phyloP scores from a whole-genome alignment of 441 rosid species.

The Gossypium schwendimanii region DNA sequence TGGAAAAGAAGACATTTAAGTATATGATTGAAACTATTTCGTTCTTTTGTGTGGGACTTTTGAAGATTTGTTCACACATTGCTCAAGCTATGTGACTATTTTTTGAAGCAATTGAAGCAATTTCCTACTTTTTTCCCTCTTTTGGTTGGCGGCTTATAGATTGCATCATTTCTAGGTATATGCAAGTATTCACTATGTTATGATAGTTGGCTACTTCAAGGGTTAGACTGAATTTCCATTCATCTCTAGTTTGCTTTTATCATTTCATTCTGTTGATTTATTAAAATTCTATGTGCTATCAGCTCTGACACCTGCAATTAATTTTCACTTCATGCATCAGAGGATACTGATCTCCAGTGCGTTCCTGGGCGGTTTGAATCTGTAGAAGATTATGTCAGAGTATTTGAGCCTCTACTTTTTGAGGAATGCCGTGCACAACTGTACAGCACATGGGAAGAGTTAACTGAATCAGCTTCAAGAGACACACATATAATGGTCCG shows the following conservation, averaged over 20 bases:
- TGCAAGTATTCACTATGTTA: background rate
- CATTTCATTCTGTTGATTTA: background rate
- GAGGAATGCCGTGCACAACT: conserved; percentile 99
- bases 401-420: conserved; percentile 95
- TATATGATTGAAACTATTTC: background rate
- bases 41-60: background rate
- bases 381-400: conserved; percentile 79
- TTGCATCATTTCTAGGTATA: background rate
- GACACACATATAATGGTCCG: conserved; percentile 65
- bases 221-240: background rate
- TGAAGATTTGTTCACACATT: background rate
- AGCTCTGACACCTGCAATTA: conserved; percentile 3
- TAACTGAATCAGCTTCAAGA: conserved; percentile 53
- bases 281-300: background rate
- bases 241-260: background rate
- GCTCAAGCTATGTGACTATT: background rate
- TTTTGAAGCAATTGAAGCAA: background rate
- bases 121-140: background rate
- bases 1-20: background rate
- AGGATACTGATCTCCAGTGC: conserved; percentile 79
- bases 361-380: conserved; percentile 94
- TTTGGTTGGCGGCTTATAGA: background rate
- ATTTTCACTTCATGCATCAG: conserved; percentile 28
- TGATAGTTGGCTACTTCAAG: background rate
- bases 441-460: conserved; percentile 91